Conservation (phyloP, 352 stramenopile species). For the Phytopythium boreale region DNA sequence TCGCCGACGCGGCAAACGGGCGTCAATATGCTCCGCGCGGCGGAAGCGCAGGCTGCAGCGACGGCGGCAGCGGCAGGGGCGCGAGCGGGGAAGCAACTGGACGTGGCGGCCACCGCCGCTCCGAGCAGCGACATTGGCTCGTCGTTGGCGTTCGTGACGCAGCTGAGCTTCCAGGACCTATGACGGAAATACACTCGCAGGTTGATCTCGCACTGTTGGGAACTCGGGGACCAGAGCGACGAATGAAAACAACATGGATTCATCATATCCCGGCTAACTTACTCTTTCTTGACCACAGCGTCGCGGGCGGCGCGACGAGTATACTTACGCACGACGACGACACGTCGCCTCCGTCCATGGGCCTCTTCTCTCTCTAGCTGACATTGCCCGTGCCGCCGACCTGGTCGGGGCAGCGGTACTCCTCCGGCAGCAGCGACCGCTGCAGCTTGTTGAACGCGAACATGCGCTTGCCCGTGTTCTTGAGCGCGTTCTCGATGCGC, state of each 20-base stretch:
- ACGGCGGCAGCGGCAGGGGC: slow-evolving; percentile 24
- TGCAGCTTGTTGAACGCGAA: slow-evolving; percentile 90
- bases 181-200: slow-evolving; percentile 16
- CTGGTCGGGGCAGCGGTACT: slow-evolving; percentile 84
- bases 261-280: slow-evolving; percentile 6
- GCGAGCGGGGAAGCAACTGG: not conserved
- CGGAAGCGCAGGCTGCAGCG: slow-evolving; percentile 10
- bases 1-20: slow-evolving; percentile 43
- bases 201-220: not conserved
- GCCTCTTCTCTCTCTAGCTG: slow-evolving; percentile 34
- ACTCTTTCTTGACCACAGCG: slow-evolving; percentile 3
- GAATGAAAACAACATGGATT: not conserved
- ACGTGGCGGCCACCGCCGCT: slow-evolving; percentile 5
- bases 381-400: slow-evolving; percentile 83
- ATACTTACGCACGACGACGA: slow-evolving; percentile 1
- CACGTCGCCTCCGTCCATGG: not conserved
- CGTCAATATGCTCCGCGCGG: slow-evolving; percentile 30
- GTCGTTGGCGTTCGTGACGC: slow-evolving; percentile 66
- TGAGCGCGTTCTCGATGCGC: slow-evolving; percentile 86
- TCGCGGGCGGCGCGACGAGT: not conserved
- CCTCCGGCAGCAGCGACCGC: slow-evolving; percentile 79
- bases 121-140: slow-evolving; percentile 27
- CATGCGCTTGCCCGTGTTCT: slow-evolving; percentile 87
- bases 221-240: not conserved
- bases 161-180: slow-evolving; percentile 69